Base-by-base conservation (phyloP, 768 basidiomycete species). In the Phanerochaete sordida region DNA sequence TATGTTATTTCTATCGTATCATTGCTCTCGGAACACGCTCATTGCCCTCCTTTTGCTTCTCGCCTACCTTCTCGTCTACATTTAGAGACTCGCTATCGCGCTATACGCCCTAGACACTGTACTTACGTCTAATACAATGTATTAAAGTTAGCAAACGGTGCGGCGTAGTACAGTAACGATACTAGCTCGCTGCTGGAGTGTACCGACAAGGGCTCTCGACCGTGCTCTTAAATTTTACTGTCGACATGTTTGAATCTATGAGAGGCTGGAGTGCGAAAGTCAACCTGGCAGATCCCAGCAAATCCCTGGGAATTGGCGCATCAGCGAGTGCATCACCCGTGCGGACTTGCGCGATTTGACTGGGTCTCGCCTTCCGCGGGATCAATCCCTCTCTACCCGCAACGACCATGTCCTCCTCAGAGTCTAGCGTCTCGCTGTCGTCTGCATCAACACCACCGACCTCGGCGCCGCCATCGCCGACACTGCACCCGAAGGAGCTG, bases 401-500 rank as follows among this genome's bases (percentile, higher is more conserved):
- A 35, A 53, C 61, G 54, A 58, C 23, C 58, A 72, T 70, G 66
- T 65, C 65, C 23, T 69, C 72, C 44, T 70, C 71, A 15, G 62
- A 69, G 13, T 75, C 78, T 37, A 49, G 69, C n/a, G 65, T 74
- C 23, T 72, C 77, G 28, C 81, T 85, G 1, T 78, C 81, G 51
- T 61, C 71, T 19, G 72, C 73, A 9, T 83, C 83, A 5, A 83
- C 84, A 2, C 77, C 82, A 23, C 76, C 77, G 1, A 83, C 87
- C 13, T 83, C 84, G 0, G 67, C 79, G 3, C 82, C 73, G n/a
- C 64, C 85, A 26, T 87, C 88, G 16, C 85, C 88, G 3, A 76
- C 83, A 58, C 70, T 87, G 21, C 74, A 80, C 47, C 75, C 78
- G 4, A 74, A 89, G 30, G 76, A 70, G 27, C 68, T 88, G 47